phyloP scores from a whole-genome alignment of 495 filamentous ascomycete species.

The Aspergillus steynii region DNA sequence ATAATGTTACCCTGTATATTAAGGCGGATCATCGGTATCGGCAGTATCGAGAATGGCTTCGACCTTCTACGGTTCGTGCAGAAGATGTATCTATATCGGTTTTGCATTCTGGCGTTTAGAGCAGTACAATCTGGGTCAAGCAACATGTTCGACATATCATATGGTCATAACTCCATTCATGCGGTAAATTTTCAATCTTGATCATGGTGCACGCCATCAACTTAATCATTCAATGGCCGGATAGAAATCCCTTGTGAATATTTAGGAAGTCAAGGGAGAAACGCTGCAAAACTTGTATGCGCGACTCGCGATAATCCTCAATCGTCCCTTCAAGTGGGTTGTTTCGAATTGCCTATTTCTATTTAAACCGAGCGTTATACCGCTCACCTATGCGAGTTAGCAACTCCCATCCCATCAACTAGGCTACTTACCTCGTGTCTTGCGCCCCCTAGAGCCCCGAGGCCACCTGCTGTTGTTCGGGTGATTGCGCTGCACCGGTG shows the following conservation, averaged over 20 bases:
- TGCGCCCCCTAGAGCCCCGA: slow-evolving; percentile 20
- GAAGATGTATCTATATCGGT: slow-evolving; percentile 18
- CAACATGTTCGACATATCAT: slow-evolving; percentile 21
- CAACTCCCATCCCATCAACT: neutral
- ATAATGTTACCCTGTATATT: slow-evolving; percentile 27
- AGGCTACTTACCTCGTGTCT: slow-evolving; percentile 28
- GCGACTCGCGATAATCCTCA: neutral
- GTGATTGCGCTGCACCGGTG: slow-evolving; percentile 11
- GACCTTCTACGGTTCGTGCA: slow-evolving; percentile 11
- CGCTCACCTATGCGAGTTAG: slow-evolving; percentile 29
- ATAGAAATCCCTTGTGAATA: neutral
- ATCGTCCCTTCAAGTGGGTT: neutral
- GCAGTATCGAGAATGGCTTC: slow-evolving; percentile 2
- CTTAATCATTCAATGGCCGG: neutral
- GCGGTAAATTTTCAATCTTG: neutral
- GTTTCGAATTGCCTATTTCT: slow-evolving; percentile 4
- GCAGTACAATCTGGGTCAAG: slow-evolving; percentile 30
- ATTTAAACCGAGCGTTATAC: slow-evolving; percentile 38
- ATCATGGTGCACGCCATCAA: slow-evolving; percentile 1
- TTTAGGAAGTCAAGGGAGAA: neutral
- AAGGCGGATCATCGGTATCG: slow-evolving; percentile 17
- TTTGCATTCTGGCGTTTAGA: slow-evolving; percentile 32
- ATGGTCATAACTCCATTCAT: slow-evolving; percentile 1
- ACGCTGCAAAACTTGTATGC: neutral
- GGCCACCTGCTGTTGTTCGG: slow-evolving; percentile 7